These are phyloP conservation scores for Jatropha curcas DNA, from an alignment of 345 rosid species.

Conservation along the genomic window DNA sequence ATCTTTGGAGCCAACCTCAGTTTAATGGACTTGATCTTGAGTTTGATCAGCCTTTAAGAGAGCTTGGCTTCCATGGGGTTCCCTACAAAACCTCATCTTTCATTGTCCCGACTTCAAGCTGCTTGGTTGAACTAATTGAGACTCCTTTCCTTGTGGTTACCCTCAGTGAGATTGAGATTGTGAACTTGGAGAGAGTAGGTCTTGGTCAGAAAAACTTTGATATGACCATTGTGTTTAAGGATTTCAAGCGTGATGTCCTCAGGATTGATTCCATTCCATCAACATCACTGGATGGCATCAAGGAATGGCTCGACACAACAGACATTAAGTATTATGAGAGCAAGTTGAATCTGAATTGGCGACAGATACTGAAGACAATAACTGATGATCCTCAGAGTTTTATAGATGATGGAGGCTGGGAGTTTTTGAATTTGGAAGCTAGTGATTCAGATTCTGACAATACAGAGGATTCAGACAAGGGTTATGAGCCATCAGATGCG, in stretches of 20 bases:
- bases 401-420: constrained; percentile 94
- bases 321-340: constrained; percentile 94
- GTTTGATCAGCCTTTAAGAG: constrained; percentile 94
- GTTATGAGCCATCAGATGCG: constrained; percentile 82
- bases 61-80: constrained; percentile 95
- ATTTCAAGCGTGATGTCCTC: constrained; percentile 84
- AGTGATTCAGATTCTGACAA: constrained; percentile 86
- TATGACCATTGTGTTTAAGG: constrained; percentile 89
- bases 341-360: constrained; percentile 91
- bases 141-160: constrained; percentile 82
- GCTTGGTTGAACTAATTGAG: constrained; percentile 86
- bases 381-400: constrained; percentile 90
- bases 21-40: constrained; percentile 78
- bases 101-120: constrained; percentile 86
- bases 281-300: constrained; percentile 77
- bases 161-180: constrained; percentile 91
- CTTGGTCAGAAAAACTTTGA: constrained; percentile 94
- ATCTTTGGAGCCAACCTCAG: constrained; percentile 86
- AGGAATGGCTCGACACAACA: constrained; percentile 93
- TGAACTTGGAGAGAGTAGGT: constrained; percentile 92
- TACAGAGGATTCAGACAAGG: constrained; percentile 86
- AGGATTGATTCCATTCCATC: constrained; percentile 84
- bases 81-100: constrained; percentile 76
- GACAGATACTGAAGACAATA: constrained; percentile 83
- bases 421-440: constrained; percentile 84